Base-by-base conservation (phyloP, 148 eudicot genomes). In the Persicaria tinctoria region DNA sequence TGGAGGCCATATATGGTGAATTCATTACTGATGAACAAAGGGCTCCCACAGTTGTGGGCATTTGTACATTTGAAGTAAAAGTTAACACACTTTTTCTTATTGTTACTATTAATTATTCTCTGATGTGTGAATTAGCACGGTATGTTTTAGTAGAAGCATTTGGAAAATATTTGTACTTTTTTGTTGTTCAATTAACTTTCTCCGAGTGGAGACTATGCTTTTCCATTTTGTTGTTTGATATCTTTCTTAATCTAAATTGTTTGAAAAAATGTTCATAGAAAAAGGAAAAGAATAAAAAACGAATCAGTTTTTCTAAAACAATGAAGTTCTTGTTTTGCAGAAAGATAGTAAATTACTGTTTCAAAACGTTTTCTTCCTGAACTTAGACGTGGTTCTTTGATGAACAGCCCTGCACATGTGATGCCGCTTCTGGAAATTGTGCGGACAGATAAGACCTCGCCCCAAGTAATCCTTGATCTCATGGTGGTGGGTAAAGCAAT, bases 341-440 rank as follows among this genome's bases (percentile, higher is more conserved):
- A 32, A 1, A 18, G 18, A 56, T n/a, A 56, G 62, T 59, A 63
- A 8, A 27, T 20, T 48, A 27, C 32, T n/a, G 7, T 51, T 48
- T 1, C 27, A 51, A 48, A 32, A 1, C 20, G 0, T 27, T 55
- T 55, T 59, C 32, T 49, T 82, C 69, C 38, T 47, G 68, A 51
- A 64, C 79, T 78, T 16, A 68, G 46, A 62, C 13, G 18, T 80
- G 78, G 38, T 59, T 66, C 60, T 84, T 47, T 79, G 74, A 71
- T 80, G 81, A 45, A 82, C 96, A 94, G 98, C 76, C 98, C 98
- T 83, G 97, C 97, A 10, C 96, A 94, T 75, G 68, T 91, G 72
- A 91, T 92, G 98, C 98, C 97, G 68, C 92, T 94, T 50, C 83
- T 94, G 85, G 98, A 94, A 83, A 90, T 94, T 55, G 93, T 92